Conservation (phyloP, 2,329 filamentous ascomycete genomes). For the Emmonsia crescens region DNA sequence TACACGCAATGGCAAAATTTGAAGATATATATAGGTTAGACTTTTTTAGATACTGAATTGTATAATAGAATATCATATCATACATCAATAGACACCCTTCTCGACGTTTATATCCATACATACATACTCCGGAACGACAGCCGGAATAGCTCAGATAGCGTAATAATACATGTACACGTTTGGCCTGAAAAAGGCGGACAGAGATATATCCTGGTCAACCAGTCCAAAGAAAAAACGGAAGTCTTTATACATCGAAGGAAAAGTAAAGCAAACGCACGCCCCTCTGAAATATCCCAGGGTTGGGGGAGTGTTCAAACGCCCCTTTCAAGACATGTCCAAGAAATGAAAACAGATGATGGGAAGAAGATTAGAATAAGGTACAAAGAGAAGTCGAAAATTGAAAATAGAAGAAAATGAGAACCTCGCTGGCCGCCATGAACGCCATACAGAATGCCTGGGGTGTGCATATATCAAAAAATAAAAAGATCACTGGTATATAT, state of each 20-base stretch:
- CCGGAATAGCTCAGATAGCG: background rate
- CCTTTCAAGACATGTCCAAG: background rate
- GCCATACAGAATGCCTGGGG: background rate
- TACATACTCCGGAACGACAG: background rate
- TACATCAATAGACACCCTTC: background rate
- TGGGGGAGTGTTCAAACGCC: background rate
- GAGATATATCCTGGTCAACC: background rate
- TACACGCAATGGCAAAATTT: background rate
- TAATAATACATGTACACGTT: background rate
- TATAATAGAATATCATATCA: background rate
- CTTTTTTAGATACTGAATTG: background rate
- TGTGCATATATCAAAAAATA: background rate
- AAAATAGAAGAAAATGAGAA: background rate
- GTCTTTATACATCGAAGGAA: background rate
- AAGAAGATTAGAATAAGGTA: slow-evolving; percentile 1
- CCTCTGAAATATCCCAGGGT: background rate
- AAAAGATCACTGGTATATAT: background rate
- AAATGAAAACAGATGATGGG: background rate
- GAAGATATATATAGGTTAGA: background rate
- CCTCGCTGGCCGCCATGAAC: background rate
- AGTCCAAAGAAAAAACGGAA: background rate
- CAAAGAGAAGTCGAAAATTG: background rate
- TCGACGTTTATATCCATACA: background rate
- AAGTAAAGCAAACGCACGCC: background rate
- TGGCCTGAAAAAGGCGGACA: background rate